phyloP scores from a whole-genome alignment of 1,284 basidiomycete genomes.

The Fomitopsis schrenkii region DNA sequence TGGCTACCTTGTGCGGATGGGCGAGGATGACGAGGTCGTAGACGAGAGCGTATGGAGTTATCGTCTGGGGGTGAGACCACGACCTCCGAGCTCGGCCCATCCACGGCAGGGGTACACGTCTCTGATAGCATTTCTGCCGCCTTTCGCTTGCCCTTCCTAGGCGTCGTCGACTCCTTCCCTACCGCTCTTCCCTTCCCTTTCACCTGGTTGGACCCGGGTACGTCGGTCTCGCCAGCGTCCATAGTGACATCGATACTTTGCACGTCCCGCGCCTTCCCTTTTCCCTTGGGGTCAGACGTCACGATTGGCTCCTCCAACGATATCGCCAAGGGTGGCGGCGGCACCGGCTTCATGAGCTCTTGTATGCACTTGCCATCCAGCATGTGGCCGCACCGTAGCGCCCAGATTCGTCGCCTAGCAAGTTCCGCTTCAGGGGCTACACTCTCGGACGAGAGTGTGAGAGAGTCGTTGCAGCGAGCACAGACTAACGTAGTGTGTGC shows the following conservation, averaged over 20 bases:
- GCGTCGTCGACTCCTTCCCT: not conserved
- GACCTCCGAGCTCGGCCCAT: not conserved
- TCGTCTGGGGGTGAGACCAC: constrained; percentile 8
- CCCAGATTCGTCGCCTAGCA: constrained; percentile 52
- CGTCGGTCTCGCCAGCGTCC: not conserved
- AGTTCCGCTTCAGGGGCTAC: constrained; percentile 26
- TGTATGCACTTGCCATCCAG: constrained; percentile 71
- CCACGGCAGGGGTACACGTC: not conserved
- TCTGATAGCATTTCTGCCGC: constrained; percentile 13
- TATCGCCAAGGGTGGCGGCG: constrained; percentile 7
- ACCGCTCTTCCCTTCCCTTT: not conserved
- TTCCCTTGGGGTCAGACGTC: constrained; percentile 2
- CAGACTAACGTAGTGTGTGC: constrained; percentile 49
- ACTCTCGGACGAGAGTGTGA: constrained; percentile 37
- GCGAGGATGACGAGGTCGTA: constrained; percentile 40
- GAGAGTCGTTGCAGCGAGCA: constrained; percentile 53
- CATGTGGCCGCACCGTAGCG: constrained; percentile 68
- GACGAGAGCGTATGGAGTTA: constrained; percentile 47
- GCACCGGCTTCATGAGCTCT: constrained; percentile 45
- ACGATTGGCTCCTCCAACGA: not conserved
- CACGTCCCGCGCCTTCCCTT: not conserved
- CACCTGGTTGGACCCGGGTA: not conserved
- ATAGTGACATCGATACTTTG: not conserved
- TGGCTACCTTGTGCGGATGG: not conserved
- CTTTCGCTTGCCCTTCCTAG: constrained; percentile 18